phyloP scores from a whole-genome alignment of 345 rosid genomes.

The Aquilaria sinensis region DNA sequence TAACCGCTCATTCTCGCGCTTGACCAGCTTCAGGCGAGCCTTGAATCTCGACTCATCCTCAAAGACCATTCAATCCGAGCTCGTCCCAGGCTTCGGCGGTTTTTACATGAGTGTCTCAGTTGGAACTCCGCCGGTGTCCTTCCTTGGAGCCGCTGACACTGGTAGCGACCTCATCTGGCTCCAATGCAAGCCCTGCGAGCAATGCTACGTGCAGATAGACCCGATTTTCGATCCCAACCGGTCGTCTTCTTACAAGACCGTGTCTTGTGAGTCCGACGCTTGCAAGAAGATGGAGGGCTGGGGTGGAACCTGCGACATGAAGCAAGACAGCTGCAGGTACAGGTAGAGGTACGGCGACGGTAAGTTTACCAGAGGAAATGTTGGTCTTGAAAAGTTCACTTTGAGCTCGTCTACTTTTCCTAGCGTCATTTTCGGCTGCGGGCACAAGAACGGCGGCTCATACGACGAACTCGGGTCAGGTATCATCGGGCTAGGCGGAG shows the following conservation, averaged over 20 bases:
- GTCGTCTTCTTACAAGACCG: conserved; percentile 35
- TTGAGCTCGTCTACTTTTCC: conserved; percentile 25
- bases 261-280: conserved; percentile 27
- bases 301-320: conserved; percentile 18
- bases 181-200: conserved; percentile 55
- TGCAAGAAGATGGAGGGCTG: conserved; percentile 20
- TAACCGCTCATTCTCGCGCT: conserved; percentile 45
- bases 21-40: conserved; percentile 19
- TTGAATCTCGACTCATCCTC: not conserved
- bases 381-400: conserved; percentile 37
- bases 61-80: conserved; percentile 26
- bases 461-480: conserved; percentile 48
- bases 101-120: conserved; percentile 48
- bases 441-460: conserved; percentile 32
- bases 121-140: conserved; percentile 41
- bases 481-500: conserved; percentile 59
- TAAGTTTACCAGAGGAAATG: conserved; percentile 30
- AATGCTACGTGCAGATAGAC: conserved; percentile 39
- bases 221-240: conserved; percentile 39
- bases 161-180: conserved; percentile 64
- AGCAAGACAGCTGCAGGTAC: conserved; percentile 27
- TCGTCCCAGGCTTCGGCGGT: conserved; percentile 36
- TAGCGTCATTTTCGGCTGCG: conserved; percentile 40
- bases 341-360: conserved; percentile 35
- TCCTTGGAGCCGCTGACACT: conserved; percentile 46